phyloP scores from a whole-genome alignment of 2,329 filamentous ascomycete species.

The Fusarium sp. region DNA sequence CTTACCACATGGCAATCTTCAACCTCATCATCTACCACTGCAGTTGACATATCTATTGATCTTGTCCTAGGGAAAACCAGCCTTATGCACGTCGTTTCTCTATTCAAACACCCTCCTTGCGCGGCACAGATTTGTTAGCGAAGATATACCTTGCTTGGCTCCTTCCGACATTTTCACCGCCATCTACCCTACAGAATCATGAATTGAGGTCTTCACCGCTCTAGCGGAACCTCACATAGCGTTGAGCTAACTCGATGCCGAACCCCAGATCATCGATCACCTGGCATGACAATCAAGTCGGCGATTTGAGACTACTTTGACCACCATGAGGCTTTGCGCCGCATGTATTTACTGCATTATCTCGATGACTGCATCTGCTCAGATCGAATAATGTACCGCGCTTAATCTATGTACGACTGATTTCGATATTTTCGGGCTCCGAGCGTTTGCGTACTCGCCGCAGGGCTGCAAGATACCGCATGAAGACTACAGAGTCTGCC shows the following conservation, averaged over 20 bases:
- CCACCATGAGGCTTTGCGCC: slow-evolving; percentile 20
- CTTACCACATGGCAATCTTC: slow-evolving; percentile 4
- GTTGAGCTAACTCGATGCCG: slow-evolving; percentile 34
- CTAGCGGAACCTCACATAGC: slow-evolving; percentile 32
- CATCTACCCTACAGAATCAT: slow-evolving; percentile 41
- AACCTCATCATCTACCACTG: neutral
- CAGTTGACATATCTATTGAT: neutral
- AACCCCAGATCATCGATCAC: slow-evolving; percentile 41
- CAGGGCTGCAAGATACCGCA: slow-evolving; percentile 8
- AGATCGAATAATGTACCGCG: slow-evolving; percentile 25
- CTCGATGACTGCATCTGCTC: slow-evolving; percentile 21
- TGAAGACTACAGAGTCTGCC: slow-evolving; percentile 4
- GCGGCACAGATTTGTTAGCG: slow-evolving; percentile 16
- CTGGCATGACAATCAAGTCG: slow-evolving; percentile 37
- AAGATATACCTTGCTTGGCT: slow-evolving; percentile 9
- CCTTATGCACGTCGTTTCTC: slow-evolving; percentile 12
- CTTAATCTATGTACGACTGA: slow-evolving; percentile 9
- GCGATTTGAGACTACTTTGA: slow-evolving; percentile 20
- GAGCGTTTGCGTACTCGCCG: slow-evolving; percentile 8
- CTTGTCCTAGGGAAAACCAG: neutral
- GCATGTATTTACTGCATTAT: slow-evolving; percentile 12
- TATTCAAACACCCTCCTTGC: slow-evolving; percentile 17
- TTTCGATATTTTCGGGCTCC: slow-evolving; percentile 6
- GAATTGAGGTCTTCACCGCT: slow-evolving; percentile 41
- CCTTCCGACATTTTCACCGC: slow-evolving; percentile 40